These are phyloP conservation scores for Rhizopus delemar DNA, from an alignment of 371 early-diverging fungal genomes.

Conservation along the genomic window DNA sequence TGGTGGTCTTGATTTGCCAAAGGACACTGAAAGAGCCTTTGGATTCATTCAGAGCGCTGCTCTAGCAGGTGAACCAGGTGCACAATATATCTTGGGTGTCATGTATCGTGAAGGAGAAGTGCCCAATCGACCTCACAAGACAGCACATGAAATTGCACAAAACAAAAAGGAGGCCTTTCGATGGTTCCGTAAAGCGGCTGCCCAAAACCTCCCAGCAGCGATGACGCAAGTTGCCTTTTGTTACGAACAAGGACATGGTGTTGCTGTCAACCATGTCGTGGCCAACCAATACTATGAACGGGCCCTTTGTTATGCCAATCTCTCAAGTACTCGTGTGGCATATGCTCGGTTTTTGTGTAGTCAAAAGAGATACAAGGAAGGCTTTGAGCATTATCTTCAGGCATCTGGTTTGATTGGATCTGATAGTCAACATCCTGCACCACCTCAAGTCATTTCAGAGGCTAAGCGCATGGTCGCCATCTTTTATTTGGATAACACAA, in stretches of 20 bases:
- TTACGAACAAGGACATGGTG: conserved; percentile 73
- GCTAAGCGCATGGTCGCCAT: conserved; percentile 45
- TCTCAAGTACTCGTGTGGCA: conserved; percentile 47
- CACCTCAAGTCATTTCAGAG: conserved; percentile 18
- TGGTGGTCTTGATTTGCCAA: conserved; percentile 31
- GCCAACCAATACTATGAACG: conserved; percentile 70
- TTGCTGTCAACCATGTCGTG: conserved; percentile 43
- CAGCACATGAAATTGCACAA: conserved; percentile 7
- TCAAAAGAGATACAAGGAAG: conserved; percentile 30
- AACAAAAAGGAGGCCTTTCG: conserved; percentile 49
- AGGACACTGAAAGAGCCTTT: conserved; percentile 33
- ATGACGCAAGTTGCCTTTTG: conserved; percentile 70
- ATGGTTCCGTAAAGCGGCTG: conserved; percentile 68
- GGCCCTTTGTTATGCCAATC: conserved; percentile 49
- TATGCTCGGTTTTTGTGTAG: conserved; percentile 40
- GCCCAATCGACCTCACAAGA: conserved; percentile 1
- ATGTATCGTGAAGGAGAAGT: conserved; percentile 43
- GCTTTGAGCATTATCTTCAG: conserved; percentile 42
- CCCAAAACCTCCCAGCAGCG: conserved; percentile 62
- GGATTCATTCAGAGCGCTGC: conserved; percentile 38
- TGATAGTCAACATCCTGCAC: conserved; percentile 43
- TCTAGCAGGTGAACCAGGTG: conserved; percentile 35
- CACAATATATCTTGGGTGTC: conserved; percentile 46
- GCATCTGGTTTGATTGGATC: conserved; percentile 37
- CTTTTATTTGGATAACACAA: conserved; percentile 34